Evolutionary conservation across 768 basidiomycete genomes (phyloP), one percentile per base, ranked within the genome.

Genomic region (Lentinula sp.): DNA sequence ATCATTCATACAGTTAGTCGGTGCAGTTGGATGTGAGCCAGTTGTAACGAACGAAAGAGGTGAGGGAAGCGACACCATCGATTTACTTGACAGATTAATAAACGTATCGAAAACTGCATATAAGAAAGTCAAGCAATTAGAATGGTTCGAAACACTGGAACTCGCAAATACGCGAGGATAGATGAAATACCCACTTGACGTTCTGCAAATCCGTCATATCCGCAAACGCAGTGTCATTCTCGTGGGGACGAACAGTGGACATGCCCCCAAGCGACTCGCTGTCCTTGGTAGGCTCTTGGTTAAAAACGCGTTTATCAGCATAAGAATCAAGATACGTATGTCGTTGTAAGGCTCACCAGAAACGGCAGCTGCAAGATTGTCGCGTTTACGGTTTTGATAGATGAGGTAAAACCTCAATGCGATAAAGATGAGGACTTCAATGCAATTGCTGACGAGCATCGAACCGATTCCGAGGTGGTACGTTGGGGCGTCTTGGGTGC

Each of bases 401-500:
- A 46, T 37, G 1, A 60, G 49, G 15, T 37, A 54, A 8, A 63
- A 46, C 28, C 62, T 33, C 4, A 63, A 23, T 1, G 28, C 43
- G 4, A 60, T 15, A 37, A 63, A 63, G 23, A 57, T 61, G 35
- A 63, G 59, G 18, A 63, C 36, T 46, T 63, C 62, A 18, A 61
- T 9, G 28, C 62, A 60, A 42, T 60, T 60, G 50, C 63, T 42
- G 39, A 64, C 63, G 13, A 64, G 53, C 51, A 61, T 61, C 36
- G 35, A 49, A 3, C 60, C 60, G 32, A 64, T 64, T 42, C 63
- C 63, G 35, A 61, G 60, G 41, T 45, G 46, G 65, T 76, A 71
- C 42, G 51, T 67, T 61, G 49, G 63, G 54, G 50, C 66, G 57
- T 43, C 63, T 53, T 23, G 59, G 57, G 36, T 56, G 59, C 49